Evolutionary conservation across 768 basidiomycete species (phyloP).

Genomic region (Arthromyces matolae): DNA sequence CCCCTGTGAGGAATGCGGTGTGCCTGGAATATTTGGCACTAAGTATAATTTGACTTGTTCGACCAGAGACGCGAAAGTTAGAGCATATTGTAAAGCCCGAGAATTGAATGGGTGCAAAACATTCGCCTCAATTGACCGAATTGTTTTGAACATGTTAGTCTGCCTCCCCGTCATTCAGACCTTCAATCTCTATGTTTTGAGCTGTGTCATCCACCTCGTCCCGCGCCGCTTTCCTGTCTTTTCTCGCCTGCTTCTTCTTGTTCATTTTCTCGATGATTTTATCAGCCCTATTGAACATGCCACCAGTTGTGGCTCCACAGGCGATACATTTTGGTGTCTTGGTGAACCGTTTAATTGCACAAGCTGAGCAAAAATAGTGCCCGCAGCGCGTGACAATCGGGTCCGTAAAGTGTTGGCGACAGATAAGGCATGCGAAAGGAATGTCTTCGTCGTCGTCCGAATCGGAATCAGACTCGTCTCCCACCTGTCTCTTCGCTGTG

Average conservation of each 20-base stretch:
- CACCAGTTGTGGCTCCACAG: constrained; percentile 88
- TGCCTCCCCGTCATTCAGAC: constrained; percentile 29
- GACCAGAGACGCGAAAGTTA: too few species aligned
- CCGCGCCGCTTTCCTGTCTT: constrained; percentile 46
- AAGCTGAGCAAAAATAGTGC: constrained; percentile 93
- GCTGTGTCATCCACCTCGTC: constrained; percentile 32
- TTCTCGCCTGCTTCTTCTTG: constrained; percentile 61
- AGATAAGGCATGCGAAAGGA: constrained; percentile 98
- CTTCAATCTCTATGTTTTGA: constrained; percentile 57
- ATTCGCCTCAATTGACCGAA: background rate
- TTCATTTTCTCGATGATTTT: constrained; percentile 88
- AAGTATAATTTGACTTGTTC: too few species aligned
- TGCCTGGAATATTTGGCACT: too few species aligned
- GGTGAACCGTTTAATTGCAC: constrained; percentile 91
- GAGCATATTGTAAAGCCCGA: too few species aligned
- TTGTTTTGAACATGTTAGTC: constrained; percentile 21
- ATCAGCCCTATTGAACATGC: constrained; percentile 94
- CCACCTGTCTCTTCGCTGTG: constrained; percentile 59
- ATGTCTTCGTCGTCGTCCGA: constrained; percentile 84
- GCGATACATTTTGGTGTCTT: constrained; percentile 96
- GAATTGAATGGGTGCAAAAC: too few species aligned
- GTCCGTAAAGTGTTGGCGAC: constrained; percentile 90
- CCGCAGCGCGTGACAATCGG: constrained; percentile 95
- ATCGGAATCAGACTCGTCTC: constrained; percentile 63
- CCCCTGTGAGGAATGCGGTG: too few species aligned